A percentile compares a stretch with the other conserved stretches of the same genome.
Evolutionary conservation across 306 rosid species (phyloP).

Genomic region (Alnus glutinosa): DNA sequence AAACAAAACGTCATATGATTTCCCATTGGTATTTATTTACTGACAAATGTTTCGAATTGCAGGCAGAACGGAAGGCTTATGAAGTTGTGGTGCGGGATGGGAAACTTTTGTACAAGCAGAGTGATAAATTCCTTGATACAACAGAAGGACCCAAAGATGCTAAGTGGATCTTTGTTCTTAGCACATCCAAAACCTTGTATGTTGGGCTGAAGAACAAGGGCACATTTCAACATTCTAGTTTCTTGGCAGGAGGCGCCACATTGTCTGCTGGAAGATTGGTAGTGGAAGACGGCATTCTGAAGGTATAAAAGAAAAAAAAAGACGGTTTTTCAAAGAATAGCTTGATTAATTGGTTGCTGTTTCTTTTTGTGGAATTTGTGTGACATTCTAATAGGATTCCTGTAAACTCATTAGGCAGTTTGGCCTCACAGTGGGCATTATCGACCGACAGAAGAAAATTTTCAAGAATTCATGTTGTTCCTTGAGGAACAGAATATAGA

Average conservation of each 20-base stretch:
- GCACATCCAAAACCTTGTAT: constrained; percentile 74
- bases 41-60: constrained; percentile 24
- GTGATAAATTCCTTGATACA: constrained; percentile 53
- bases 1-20: neutral
- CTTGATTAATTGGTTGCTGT: constrained; percentile 2
- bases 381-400: constrained; percentile 20
- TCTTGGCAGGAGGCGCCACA: constrained; percentile 92
- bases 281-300: constrained; percentile 63
- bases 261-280: constrained; percentile 84
- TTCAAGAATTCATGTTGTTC: constrained; percentile 62
- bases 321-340: neutral
- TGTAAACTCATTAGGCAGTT: constrained; percentile 52
- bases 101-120: constrained; percentile 48
- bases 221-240: constrained; percentile 93
- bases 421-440: constrained; percentile 99
- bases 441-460: constrained; percentile 84
- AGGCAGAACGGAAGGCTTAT: constrained; percentile 66
- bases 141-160: constrained; percentile 42
- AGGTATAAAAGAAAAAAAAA: constrained; percentile 44
- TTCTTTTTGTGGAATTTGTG: neutral
- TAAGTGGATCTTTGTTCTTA: constrained; percentile 84
- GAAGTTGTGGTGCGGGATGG: constrained; percentile 59
- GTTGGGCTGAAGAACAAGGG: constrained; percentile 77
- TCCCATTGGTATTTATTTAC: neutral
- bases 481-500: constrained; percentile 63